Conservation (phyloP, 129 eudicot species). For the Arctium minus region DNA sequence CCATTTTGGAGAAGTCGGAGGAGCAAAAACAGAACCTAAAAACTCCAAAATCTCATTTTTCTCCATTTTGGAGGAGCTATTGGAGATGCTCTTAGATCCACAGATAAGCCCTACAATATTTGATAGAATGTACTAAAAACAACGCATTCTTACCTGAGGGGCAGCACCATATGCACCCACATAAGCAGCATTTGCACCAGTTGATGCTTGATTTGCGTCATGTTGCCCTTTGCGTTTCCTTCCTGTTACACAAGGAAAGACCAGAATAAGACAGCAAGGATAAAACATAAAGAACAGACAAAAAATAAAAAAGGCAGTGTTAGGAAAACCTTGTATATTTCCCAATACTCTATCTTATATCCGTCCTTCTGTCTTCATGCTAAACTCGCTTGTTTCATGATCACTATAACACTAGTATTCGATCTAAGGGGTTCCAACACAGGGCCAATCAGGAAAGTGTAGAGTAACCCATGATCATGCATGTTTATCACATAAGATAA, state of each 20-base stretch:
- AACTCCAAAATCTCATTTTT: neutral
- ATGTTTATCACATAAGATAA: too few relatives aligned
- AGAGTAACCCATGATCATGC: too few relatives aligned
- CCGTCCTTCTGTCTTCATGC: neutral
- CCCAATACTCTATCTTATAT: neutral
- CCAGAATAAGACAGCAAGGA: neutral
- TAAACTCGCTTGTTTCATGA: neutral
- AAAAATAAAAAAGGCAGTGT: neutral
- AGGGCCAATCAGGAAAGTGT: too few relatives aligned
- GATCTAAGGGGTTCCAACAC: neutral
- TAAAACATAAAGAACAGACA: neutral
- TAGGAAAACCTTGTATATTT: too few relatives aligned
- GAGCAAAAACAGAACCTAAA: neutral
- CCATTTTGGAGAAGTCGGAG: too few relatives aligned
- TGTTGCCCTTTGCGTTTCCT: constrained; percentile 80
- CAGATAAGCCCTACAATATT: neutral
- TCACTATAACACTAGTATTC: neutral
- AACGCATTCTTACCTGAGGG: constrained; percentile 62
- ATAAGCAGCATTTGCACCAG: constrained; percentile 63
- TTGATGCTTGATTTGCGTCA: constrained; percentile 73
- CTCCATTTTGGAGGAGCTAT: neutral
- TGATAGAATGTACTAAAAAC: neutral
- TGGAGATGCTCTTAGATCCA: neutral
- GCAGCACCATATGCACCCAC: constrained; percentile 69
- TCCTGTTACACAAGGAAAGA: constrained; percentile 36